Evolutionary conservation across 2,329 filamentous ascomycete species (phyloP).

Genomic region (Coniochaeta sp.): DNA sequence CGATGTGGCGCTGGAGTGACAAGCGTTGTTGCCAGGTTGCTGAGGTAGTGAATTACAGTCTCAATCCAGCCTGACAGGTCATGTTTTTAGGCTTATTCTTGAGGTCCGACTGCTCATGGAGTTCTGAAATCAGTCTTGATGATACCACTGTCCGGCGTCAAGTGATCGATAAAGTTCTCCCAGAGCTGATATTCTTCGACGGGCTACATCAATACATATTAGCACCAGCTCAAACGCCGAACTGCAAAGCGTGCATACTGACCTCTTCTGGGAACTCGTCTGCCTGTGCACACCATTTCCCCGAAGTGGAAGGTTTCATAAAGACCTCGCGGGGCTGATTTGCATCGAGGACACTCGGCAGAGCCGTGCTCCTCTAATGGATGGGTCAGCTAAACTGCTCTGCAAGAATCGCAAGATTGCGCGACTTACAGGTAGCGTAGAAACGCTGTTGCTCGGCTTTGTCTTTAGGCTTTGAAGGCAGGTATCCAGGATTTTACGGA

Average conservation of each 20-base stretch:
- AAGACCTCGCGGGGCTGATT: neutral
- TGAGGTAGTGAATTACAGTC: neutral
- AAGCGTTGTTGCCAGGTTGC: neutral
- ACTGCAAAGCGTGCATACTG: neutral
- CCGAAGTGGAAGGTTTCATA: neutral
- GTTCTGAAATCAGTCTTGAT: neutral
- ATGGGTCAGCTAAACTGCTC: neutral
- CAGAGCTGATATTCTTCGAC: neutral
- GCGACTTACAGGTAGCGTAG: neutral
- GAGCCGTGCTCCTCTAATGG: neutral
- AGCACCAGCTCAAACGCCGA: neutral
- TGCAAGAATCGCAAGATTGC: neutral
- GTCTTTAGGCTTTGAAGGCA: neutral
- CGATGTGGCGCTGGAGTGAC: neutral
- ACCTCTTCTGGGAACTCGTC: neutral
- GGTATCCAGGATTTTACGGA: slow-evolving; percentile 32
- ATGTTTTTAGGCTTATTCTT: too few relatives aligned
- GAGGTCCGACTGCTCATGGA: neutral
- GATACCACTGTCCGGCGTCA: neutral
- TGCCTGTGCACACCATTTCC: neutral
- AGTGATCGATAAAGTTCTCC: neutral
- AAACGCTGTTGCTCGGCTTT: neutral
- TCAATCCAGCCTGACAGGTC: neutral
- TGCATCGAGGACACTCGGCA: neutral
- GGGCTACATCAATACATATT: neutral